Percentiles rank a stretch among this genome's conserved stretches.
phyloP scores from a whole-genome alignment of 192 early-diverging fungal genomes.

The Entomortierella lignicola region DNA sequence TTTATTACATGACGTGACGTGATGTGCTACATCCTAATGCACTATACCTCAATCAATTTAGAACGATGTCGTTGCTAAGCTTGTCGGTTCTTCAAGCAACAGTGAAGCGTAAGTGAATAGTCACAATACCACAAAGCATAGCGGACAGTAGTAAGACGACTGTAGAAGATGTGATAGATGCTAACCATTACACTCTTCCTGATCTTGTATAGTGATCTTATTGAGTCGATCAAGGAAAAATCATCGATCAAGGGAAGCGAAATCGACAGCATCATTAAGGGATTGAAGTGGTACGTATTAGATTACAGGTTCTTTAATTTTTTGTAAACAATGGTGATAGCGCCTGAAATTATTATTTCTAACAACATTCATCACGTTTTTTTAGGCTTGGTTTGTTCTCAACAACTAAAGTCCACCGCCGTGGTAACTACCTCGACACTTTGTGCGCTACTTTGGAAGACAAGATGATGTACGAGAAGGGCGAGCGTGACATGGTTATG shows the following conservation, averaged over 20 bases:
- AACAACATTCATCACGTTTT: not conserved
- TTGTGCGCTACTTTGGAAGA: conserved; percentile 96
- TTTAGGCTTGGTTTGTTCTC: conserved; percentile 88
- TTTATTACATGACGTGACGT: not conserved
- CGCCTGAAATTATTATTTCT: no score
- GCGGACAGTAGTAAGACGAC: no score
- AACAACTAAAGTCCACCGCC: conserved; percentile 65
- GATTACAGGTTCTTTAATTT: no score
- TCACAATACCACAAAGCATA: no score
- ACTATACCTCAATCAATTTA: no score
- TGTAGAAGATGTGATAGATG: no score
- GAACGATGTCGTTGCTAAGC: conserved; percentile 77
- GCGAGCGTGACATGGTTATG: conserved; percentile 97
- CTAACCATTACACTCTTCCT: no score
- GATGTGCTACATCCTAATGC: no score
- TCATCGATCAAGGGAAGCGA: conserved; percentile 68
- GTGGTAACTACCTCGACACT: conserved; percentile 87
- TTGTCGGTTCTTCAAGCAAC: conserved; percentile 54
- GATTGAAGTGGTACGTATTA: conserved; percentile 68
- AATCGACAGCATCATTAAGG: conserved; percentile 72
- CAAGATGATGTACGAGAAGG: conserved; percentile 93
- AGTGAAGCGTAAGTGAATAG: conserved; percentile 43
- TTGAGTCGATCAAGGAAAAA: conserved; percentile 73
- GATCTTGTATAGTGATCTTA: conserved; percentile 66
- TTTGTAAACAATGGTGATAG: no score